phyloP scores from a whole-genome alignment of 2,329 filamentous ascomycete genomes.

The Nothophaeocryptopus gaeumannii region DNA sequence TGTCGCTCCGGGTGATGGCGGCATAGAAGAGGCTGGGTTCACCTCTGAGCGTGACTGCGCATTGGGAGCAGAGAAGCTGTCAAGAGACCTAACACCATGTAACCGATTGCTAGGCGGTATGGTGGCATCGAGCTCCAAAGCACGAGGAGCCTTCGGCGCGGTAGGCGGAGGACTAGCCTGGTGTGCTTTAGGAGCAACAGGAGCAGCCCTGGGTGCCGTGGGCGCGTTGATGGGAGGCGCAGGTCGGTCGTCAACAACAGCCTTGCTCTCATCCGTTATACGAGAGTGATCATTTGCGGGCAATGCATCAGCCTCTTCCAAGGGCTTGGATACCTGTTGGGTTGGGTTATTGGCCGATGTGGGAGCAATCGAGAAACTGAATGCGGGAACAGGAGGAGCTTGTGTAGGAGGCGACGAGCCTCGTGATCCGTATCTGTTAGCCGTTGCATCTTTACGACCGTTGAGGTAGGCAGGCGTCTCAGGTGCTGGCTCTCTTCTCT shows the following conservation, averaged over 20 bases:
- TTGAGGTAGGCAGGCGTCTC: constrained; percentile 46
- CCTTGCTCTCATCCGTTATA: constrained; percentile 7
- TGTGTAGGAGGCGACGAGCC: constrained; percentile 53
- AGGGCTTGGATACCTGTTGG: constrained; percentile 14
- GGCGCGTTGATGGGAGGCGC: constrained; percentile 28
- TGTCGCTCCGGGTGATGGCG: constrained; percentile 23
- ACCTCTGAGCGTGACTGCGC: constrained; percentile 8
- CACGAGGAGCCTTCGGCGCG: constrained; percentile 35
- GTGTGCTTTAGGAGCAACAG: constrained; percentile 37
- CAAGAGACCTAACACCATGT: constrained; percentile 31
- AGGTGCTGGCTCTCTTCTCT: constrained; percentile 35
- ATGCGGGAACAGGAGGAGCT: constrained; percentile 55
- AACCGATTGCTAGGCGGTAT: constrained; percentile 26
- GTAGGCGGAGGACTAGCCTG: constrained; percentile 28
- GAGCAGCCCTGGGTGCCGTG: constrained; percentile 40
- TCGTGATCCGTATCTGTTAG: constrained; percentile 47
- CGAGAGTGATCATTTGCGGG: constrained; percentile 2
- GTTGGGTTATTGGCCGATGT: constrained; percentile 24
- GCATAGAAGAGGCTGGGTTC: constrained; percentile 13
- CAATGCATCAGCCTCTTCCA: constrained; percentile 2
- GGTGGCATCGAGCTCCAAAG: constrained; percentile 27
- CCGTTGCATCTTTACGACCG: constrained; percentile 45
- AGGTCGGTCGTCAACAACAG: constrained; percentile 15
- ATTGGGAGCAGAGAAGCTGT: constrained; percentile 24
- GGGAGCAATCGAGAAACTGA: constrained; percentile 38